Base-by-base conservation (phyloP, 2,329 filamentous ascomycete species). In the Sclerotinia minor region DNA sequence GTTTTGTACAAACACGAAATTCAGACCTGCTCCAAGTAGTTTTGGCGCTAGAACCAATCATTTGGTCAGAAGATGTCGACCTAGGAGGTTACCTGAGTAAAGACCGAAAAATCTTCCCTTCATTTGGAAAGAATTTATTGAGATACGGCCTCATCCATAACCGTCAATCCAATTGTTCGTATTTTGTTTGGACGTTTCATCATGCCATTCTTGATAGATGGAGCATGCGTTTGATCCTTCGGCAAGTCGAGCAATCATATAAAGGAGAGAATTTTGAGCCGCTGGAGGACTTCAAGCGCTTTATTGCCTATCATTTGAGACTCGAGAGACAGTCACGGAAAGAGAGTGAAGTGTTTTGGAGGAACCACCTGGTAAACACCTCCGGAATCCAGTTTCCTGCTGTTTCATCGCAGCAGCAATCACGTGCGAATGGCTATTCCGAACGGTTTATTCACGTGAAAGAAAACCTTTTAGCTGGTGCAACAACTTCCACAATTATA, bases 121-220 rank as follows among this genome's bases (percentile, higher is more conserved):
- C 49, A 24, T 67, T 45, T 53, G 67, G 55, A 71, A 68, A 67
- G 68, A 70, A 21, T 68, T 71, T 54, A 52, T 72, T 52, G 53
- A 35, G 63, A 54, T 65, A 65, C 50, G 50, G 63, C 26, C 35
- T 65, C 17, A 32, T 65, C 17, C 17, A 53, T 49, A 13, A 64
- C 45, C 15, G 3, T 35, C 24, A 64, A 13, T 66, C 65, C 47
- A 55, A 75, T 38, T 61, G 61, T 32, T 77, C 57, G 17, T 76
- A 79, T 71, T 84, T 85, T 67, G 80, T 85, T 24, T 75, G 84
- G 69, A 83, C 82, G 1, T 83, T 85, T 77, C 84, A 86, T 70
- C 84, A 87, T 71, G 82, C 81, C 5, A 72, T 86, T 0, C 86
- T 86, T 68, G 84, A 87, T 64, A 84, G 84, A 24, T 85, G 83